Conservation (phyloP, 2,329 filamentous ascomycete species). For the Aspergillus sergii region DNA sequence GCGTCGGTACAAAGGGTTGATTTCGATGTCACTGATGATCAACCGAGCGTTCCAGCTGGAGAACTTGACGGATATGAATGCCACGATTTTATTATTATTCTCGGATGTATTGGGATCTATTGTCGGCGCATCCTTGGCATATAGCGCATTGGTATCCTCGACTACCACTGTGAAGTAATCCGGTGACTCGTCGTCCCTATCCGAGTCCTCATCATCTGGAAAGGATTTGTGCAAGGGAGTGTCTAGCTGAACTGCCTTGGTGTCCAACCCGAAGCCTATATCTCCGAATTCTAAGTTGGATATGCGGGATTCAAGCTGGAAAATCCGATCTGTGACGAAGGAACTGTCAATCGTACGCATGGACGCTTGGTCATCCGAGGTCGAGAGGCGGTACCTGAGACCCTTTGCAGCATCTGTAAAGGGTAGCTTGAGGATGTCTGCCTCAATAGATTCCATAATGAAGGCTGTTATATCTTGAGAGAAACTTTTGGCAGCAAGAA, state of each 20-base stretch:
- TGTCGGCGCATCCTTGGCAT: not conserved
- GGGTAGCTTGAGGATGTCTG: not conserved
- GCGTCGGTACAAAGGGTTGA: not conserved
- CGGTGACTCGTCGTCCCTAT: not conserved
- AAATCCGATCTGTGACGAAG: not conserved
- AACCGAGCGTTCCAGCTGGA: not conserved
- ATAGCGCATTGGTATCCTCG: not conserved
- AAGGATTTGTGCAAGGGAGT: not conserved
- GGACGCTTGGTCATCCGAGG: not conserved
- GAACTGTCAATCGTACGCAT: not conserved
- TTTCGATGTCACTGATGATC: not conserved
- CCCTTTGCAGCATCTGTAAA: not conserved
- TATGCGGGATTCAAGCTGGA: not conserved
- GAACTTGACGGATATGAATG: not conserved
- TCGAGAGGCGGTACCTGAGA: not conserved
- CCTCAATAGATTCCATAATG: not conserved
- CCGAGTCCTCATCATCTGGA: not conserved
- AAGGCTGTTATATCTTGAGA: not conserved
- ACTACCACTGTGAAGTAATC: not conserved
- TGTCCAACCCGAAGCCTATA: not conserved
- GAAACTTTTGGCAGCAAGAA: not conserved
- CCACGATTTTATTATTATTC: not conserved
- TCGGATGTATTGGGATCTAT: rapidly evolving
- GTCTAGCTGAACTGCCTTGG: not conserved
- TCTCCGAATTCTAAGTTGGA: not conserved